Evolutionary conservation across 805 yeast species (phyloP).

Genomic region (Lachancea kluyveri): DNA sequence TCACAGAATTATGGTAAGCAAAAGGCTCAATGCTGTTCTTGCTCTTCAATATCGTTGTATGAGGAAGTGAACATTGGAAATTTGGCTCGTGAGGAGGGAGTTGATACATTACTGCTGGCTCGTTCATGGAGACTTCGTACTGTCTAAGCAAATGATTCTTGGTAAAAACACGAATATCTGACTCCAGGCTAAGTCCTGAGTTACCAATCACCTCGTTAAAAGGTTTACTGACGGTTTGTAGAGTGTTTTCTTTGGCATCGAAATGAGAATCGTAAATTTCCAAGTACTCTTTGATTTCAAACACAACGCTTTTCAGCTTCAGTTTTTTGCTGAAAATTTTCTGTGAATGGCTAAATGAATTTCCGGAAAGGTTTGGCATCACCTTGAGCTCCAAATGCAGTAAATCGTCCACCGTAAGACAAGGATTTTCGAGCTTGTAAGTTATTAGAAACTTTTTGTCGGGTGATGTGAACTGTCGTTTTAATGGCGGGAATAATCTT

Average conservation of each 20-base stretch:
- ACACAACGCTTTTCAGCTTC: slow-evolving; percentile 38
- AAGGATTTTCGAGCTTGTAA: slow-evolving; percentile 42
- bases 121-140: slow-evolving; percentile 29
- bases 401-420: slow-evolving; percentile 55
- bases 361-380: slow-evolving; percentile 32
- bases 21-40: slow-evolving; percentile 28
- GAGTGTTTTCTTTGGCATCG: slow-evolving; percentile 39
- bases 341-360: slow-evolving; percentile 8
- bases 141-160: slow-evolving; percentile 25
- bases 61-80: slow-evolving; percentile 7
- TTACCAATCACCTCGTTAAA: slow-evolving; percentile 24
- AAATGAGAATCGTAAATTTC: slow-evolving; percentile 45
- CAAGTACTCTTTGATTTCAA: slow-evolving; percentile 47
- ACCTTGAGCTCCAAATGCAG: slow-evolving; percentile 36
- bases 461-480: slow-evolving; percentile 38
- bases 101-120: slow-evolving; percentile 23
- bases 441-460: slow-evolving; percentile 45
- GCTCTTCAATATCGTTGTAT: slow-evolving; percentile 27
- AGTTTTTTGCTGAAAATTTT: slow-evolving; percentile 26
- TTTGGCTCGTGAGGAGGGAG: slow-evolving; percentile 12
- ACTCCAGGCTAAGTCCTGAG: slow-evolving; percentile 23
- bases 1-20: slow-evolving; percentile 42
- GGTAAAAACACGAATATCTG: slow-evolving; percentile 22
- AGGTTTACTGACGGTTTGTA: slow-evolving; percentile 32
- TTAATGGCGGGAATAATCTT: slow-evolving; percentile 47